Conservation (phyloP, 192 early-diverging fungal genomes). For the Powellomyces hirtus region DNA sequence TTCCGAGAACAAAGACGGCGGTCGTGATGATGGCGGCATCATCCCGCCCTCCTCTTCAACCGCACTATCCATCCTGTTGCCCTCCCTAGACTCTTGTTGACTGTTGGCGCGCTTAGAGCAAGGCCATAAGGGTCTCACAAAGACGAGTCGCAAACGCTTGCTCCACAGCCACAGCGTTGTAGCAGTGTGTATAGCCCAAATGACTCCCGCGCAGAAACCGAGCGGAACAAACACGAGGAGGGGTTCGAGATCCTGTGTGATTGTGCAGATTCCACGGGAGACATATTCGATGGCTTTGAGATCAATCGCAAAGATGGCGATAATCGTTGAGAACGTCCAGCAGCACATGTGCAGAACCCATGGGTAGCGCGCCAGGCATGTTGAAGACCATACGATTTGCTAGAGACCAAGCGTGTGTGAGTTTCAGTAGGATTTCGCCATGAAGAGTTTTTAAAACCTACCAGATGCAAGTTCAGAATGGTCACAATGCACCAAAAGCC, state of each 20-base stretch:
- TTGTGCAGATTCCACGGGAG: background rate
- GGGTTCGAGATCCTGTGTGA: background rate
- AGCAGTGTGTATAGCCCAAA: constrained; percentile 2
- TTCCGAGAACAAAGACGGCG: background rate
- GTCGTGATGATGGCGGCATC: background rate
- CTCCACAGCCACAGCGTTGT: constrained; percentile 14
- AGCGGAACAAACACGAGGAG: background rate
- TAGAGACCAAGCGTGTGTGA: background rate
- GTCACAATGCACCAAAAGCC: constrained; percentile 8
- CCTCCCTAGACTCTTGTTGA: no score
- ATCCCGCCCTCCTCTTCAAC: background rate
- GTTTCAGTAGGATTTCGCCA: background rate
- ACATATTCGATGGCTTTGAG: constrained; percentile 1
- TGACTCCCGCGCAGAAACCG: background rate
- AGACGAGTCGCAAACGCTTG: background rate
- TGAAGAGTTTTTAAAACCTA: background rate
- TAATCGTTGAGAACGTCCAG: constrained; percentile 13
- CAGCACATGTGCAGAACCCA: constrained; percentile 7
- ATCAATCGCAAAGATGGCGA: background rate
- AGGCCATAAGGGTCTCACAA: background rate
- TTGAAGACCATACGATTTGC: constrained; percentile 21
- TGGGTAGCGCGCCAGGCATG: background rate
- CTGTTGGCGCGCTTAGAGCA: background rate
- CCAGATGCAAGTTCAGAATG: constrained; percentile 24
- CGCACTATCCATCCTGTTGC: background rate